Conservation (phyloP, 371 early-diverging fungal species). For the Apophysomyces trapeziformis region DNA sequence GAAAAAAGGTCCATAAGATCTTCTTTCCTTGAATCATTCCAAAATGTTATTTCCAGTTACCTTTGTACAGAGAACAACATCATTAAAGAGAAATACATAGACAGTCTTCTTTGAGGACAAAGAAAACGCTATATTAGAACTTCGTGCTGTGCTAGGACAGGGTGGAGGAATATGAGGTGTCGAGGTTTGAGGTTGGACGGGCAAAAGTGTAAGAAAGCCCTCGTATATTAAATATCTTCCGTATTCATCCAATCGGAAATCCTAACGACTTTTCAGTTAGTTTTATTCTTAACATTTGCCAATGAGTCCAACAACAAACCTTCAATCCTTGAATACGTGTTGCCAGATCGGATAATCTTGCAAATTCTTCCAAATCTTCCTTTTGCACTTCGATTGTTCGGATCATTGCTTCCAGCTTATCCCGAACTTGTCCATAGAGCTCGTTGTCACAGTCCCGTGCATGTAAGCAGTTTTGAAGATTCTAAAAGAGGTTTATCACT, state of each 20-base stretch:
- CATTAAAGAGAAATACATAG: constrained; percentile 50
- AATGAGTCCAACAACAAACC: background rate
- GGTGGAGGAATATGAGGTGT: background rate
- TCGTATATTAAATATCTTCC: constrained; percentile 39
- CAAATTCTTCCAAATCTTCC: constrained; percentile 31
- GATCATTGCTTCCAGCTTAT: constrained; percentile 33
- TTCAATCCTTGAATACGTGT: constrained; percentile 37
- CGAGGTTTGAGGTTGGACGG: constrained; percentile 13
- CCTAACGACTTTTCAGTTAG: background rate
- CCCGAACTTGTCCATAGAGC: constrained; percentile 18
- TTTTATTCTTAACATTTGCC: background rate
- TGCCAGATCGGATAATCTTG: constrained; percentile 34
- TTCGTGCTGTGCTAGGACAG: constrained; percentile 8
- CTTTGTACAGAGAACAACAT: constrained; percentile 44
- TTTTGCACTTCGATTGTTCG: constrained; percentile 37
- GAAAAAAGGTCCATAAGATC: background rate
- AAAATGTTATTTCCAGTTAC: constrained; percentile 15
- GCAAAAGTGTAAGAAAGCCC: constrained; percentile 37
- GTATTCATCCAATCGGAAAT: constrained; percentile 25
- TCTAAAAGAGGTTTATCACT: background rate
- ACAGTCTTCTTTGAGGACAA: constrained; percentile 21
- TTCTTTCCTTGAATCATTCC: background rate
- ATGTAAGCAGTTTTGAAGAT: background rate
- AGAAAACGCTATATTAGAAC: constrained; percentile 11
- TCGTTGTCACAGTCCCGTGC: background rate